A percentile compares a stretch with the other conserved stretches of the same genome.
These are phyloP conservation scores for Leptographium galeiforme DNA, from an alignment of 2,329 filamentous ascomycete species.

Conservation along the genomic window DNA sequence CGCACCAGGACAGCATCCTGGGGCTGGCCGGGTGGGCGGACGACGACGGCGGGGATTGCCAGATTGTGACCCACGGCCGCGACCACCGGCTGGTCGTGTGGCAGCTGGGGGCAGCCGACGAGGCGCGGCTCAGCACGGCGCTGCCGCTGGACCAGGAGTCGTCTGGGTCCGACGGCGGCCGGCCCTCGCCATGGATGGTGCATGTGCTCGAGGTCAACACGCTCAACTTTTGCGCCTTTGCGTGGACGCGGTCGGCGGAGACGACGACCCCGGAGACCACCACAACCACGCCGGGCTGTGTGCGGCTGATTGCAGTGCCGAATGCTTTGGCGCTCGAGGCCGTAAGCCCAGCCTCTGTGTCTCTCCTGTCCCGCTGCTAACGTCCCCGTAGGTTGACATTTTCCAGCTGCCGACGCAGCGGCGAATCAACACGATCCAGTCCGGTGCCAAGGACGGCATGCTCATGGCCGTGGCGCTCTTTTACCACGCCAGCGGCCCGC, in stretches of 20 bases:
- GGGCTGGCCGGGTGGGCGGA: slow-evolving; percentile 57
- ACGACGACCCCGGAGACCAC: neutral
- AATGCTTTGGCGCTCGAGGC: slow-evolving; percentile 62
- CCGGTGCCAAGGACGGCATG: slow-evolving; percentile 55
- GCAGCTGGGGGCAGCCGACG: slow-evolving; percentile 51
- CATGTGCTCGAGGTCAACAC: slow-evolving; percentile 78
- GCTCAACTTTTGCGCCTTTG: slow-evolving; percentile 87
- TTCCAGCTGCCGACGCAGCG: slow-evolving; percentile 66
- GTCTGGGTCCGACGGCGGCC: slow-evolving; percentile 14
- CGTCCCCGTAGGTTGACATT: slow-evolving; percentile 51
- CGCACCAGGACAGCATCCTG: slow-evolving; percentile 66
- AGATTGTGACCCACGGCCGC: slow-evolving; percentile 70
- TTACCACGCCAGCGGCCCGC: slow-evolving; percentile 18
- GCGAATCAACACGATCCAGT: slow-evolving; percentile 46
- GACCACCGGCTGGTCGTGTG: slow-evolving; percentile 81
- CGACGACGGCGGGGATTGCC: slow-evolving; percentile 27
- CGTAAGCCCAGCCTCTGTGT: slow-evolving; percentile 24
- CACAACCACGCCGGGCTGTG: neutral
- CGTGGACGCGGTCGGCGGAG: slow-evolving; percentile 30
- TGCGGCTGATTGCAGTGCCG: slow-evolving; percentile 58
- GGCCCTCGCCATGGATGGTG: slow-evolving; percentile 68
- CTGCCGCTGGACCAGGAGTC: slow-evolving; percentile 52
- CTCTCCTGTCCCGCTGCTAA: neutral
- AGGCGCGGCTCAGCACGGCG: slow-evolving; percentile 49
- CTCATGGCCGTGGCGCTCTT: slow-evolving; percentile 68